These are phyloP conservation scores for Phytophthora lateralis DNA, from an alignment of 352 stramenopile species.

Conservation along the genomic window DNA sequence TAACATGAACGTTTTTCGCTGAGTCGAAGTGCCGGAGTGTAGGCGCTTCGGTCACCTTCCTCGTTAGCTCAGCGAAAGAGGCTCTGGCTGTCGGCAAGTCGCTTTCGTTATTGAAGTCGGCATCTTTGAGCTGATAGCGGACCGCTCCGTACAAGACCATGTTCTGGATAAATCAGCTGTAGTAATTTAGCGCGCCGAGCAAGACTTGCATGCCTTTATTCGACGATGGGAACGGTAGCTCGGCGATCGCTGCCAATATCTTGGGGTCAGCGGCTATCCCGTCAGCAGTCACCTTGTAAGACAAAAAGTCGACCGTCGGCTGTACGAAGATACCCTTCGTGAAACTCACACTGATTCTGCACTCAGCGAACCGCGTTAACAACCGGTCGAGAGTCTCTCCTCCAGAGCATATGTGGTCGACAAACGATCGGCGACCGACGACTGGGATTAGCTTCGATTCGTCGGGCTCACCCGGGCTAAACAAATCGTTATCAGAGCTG, in stretches of 20 bases:
- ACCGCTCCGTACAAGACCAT: no score
- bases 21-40: neutral
- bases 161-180: no score
- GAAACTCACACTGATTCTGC: conserved; percentile 2
- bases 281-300: neutral
- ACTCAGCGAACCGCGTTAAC: conserved; percentile 2
- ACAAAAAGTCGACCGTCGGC: neutral
- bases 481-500: neutral
- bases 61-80: no score
- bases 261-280: neutral
- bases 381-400: neutral
- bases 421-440: neutral
- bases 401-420: conserved; percentile 6
- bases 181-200: neutral
- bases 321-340: conserved; percentile 2
- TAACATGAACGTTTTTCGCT: neutral
- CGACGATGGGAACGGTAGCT: neutral
- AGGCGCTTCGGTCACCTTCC: no score
- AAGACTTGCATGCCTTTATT: no score
- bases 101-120: no score
- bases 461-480: neutral
- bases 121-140: no score
- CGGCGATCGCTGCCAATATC: neutral
- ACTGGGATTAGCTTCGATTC: neutral
- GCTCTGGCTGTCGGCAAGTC: no score